phyloP scores from a whole-genome alignment of 139 green algal genomes.

The Trebouxia sp. region DNA sequence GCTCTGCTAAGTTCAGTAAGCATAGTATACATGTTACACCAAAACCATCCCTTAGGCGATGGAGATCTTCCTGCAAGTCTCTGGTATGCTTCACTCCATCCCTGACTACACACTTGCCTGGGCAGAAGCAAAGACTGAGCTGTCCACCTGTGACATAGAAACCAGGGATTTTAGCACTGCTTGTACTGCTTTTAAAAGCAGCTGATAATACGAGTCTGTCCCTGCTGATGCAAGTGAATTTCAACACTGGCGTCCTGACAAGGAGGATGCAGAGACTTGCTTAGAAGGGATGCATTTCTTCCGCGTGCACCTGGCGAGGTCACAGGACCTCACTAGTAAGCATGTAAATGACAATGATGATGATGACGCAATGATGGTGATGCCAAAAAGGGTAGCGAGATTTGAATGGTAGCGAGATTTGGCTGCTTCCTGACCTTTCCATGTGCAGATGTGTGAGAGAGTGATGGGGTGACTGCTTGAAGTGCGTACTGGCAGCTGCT shows the following conservation, averaged over 20 bases:
- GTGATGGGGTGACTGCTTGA: neutral
- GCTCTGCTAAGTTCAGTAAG: constrained; percentile 12
- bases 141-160: constrained; percentile 16
- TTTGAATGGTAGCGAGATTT: neutral
- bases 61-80: neutral
- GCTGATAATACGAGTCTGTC: no score
- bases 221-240: no score
- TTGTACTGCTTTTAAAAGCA: no score
- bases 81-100: neutral
- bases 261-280: no score
- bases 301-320: no score
- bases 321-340: no score
- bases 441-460: neutral
- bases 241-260: neutral
- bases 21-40: neutral
- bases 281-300: no score
- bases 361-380: neutral
- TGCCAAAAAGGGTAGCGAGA: neutral
- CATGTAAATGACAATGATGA: no score
- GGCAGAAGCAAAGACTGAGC: constrained; percentile 1
- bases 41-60: neutral
- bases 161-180: no score
- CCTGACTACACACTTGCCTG: neutral
- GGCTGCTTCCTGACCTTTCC: neutral
- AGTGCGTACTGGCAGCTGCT: neutral